Base-by-base conservation (phyloP, 768 basidiomycete genomes). In the Kwoniella pini region DNA sequence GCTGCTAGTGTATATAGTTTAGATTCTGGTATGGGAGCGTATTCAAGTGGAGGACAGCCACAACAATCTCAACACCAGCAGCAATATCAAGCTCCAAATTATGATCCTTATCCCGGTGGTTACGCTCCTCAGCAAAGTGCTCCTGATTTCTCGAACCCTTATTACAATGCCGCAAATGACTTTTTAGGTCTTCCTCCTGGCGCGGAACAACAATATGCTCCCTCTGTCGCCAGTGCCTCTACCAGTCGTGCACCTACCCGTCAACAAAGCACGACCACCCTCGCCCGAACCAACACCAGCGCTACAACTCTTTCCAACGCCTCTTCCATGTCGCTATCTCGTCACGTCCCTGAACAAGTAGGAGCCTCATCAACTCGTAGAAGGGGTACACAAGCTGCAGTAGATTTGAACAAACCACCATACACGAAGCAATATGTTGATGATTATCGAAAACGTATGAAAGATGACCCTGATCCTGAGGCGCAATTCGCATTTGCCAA, bases 401-500 rank as follows among this genome's bases (percentile, higher is more conserved):
- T 78, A 54, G 78, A 79, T 49, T 68, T 77, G 30, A 76, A 78
- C 50, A 78, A 76, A 59, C 78, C 77, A 17, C 94, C 94, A 1
- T 94, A 87, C 77, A 96, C 92, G 17, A 94, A 92, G 75, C 88
- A 93, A 70, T 96, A 94, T 75, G 93, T 99, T 68, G 96, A 99
- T 74, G 88, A 96, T 76, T 99, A 99, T 80, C 90, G 96, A 19
- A 88, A 89, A 57, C 87, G 96, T 53, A 96, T 99, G 81, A 98
- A 98, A 79, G 88, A 86, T 27, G 96, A 99, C 79, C 94, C 94
- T 1, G 96, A 99, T 76, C 95, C 95, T 0, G 96, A 98, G 78
- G 91, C 94, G 24, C 96, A 98, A 77, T 98, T 97, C 78, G 82
- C 88, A 24, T 99, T 96, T 75, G 91, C 94, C n/a, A 97, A 95